Base-by-base conservation (phyloP, 2,329 filamentous ascomycete species). In the Fusarium torulosum region DNA sequence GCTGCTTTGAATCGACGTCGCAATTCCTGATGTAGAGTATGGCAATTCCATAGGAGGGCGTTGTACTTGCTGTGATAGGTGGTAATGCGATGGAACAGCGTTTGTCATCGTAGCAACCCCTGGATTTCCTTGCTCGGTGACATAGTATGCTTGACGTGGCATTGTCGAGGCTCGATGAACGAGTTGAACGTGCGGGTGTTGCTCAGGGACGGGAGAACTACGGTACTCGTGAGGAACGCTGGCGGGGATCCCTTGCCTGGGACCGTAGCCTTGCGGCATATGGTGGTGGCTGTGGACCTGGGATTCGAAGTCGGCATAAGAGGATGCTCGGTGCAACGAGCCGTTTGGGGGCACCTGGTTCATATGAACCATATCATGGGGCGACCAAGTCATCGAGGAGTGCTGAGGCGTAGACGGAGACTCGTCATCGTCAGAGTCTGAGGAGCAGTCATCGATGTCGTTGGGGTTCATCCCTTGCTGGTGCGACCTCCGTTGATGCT, bases 401-500 rank as follows among this genome's bases (percentile, higher is more conserved):
- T 85, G 84, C 67, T 83, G 84, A 10, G 88, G 87, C 4, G 87
- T 90, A 3, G 84, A 82, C 13, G 87, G 86, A 21, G 85, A 85
- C 71, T 88, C 86, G 71, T 86, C 86, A 60, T 80, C 81, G 57
- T 85, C 86, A n/a, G 84, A 86, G 47, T 86, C 85, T 21, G 84
- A 88, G 31, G 81, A 83, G 75, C 79, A 85, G 72, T 87, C 85
- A 69, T 86, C 85, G 8, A 77, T 74, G 69, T 89, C 86, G 53
- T 85, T 84, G 40, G 84, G 82, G 69, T 88, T 82, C 55, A 86
- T 78, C 37, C 87, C 84, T 66, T 86, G 83, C 71, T 88, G 86
- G 73, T 90, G 87, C 3, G 86, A 87, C 25, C 86, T 82, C 52
- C 87, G 81, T 74, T 90, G 86, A 74, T 90, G 88, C 78, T 90